Percentiles rank a stretch among this genome's conserved stretches.
Evolutionary conservation across 805 yeast genomes (phyloP).

Genomic region (Starmerella bacillaris): DNA sequence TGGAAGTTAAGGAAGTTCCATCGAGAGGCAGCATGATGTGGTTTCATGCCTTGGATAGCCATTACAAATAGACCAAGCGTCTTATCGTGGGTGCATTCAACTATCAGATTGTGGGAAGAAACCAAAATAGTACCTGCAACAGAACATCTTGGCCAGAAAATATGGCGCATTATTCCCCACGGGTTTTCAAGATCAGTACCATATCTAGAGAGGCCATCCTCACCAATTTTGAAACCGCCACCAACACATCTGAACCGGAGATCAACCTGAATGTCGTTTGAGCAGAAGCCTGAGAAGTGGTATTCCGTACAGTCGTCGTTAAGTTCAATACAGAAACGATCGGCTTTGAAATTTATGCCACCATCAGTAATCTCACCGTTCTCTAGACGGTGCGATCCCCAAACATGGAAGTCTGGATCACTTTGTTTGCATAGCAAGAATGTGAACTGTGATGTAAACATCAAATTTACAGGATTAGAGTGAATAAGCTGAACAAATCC

Average conservation of each 20-base stretch:
- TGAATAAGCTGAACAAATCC: conserved; percentile 93
- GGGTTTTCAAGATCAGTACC: conserved; percentile 73
- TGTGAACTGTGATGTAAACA: conserved; percentile 75
- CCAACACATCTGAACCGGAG: conserved; percentile 36
- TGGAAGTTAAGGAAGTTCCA: conserved; percentile 93
- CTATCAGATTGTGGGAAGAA: conserved; percentile 22
- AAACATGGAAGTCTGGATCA: conserved; percentile 37
- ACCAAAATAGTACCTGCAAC: conserved; percentile 47
- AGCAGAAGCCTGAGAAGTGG: conserved; percentile 42
- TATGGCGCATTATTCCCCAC: conserved; percentile 95
- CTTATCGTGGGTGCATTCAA: conserved; percentile 20
- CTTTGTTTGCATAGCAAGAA: conserved; percentile 49
- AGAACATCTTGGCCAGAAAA: conserved; percentile 84
- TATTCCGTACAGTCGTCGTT: conserved; percentile 35
- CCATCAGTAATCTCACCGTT: conserved; percentile 40
- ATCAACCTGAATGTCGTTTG: conserved; percentile 52
- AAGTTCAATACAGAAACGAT: conserved; percentile 46
- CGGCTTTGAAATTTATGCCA: conserved; percentile 54
- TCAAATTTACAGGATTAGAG: conserved; percentile 75
- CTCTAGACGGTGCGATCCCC: conserved; percentile 86
- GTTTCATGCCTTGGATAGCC: conserved; percentile 98
- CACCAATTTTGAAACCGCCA: conserved; percentile 79
- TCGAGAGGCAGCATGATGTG: conserved; percentile 93
- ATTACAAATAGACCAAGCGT: conserved; percentile 63
- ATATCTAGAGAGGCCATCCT: conserved; percentile 67